Evolutionary conservation across 2,329 filamentous ascomycete species (phyloP).

Genomic region (Chaetomiaceae sp.): DNA sequence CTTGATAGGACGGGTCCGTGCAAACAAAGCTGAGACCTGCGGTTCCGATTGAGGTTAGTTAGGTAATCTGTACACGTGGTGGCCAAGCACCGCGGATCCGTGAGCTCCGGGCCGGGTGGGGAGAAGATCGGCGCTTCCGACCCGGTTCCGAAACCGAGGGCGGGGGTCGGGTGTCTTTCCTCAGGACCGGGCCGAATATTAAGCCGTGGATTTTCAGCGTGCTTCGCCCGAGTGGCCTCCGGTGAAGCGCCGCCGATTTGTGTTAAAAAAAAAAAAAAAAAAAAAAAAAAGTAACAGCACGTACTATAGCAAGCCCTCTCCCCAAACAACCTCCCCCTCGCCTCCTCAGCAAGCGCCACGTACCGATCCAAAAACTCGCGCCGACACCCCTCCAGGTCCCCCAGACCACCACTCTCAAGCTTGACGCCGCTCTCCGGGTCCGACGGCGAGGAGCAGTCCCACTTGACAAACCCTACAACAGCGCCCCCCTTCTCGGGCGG

Average conservation of each 20-base stretch:
- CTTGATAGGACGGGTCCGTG: constrained; percentile 32
- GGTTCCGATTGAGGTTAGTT: neutral
- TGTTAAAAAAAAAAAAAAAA: neutral
- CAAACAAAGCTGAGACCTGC: constrained; percentile 36
- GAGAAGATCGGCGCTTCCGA: neutral
- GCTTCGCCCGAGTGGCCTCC: too few relatives aligned
- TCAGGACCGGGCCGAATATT: neutral
- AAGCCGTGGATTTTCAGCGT: neutral
- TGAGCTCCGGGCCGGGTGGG: constrained; percentile 3
- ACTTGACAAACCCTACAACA: constrained; percentile 35
- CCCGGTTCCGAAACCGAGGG: too few relatives aligned
- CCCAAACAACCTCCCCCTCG: constrained; percentile 31
- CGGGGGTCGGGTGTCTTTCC: too few relatives aligned
- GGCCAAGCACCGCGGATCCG: neutral
- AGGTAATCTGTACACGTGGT: too few relatives aligned
- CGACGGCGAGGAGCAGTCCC: constrained; percentile 30
- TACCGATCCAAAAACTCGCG: constrained; percentile 35
- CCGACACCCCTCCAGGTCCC: constrained; percentile 26
- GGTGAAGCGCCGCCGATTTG: too few relatives aligned
- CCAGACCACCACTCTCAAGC: constrained; percentile 23
- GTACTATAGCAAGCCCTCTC: constrained; percentile 34
- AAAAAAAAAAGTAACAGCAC: constrained; percentile 23
- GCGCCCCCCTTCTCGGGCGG: constrained; percentile 23
- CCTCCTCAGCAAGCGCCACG: constrained; percentile 28
- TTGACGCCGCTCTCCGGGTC: constrained; percentile 15